Percentiles rank a stretch among this genome's conserved stretches.
These are phyloP conservation scores for Yamadazyma sp. DNA, from an alignment of 1,139 yeast species.

Conservation along the genomic window DNA sequence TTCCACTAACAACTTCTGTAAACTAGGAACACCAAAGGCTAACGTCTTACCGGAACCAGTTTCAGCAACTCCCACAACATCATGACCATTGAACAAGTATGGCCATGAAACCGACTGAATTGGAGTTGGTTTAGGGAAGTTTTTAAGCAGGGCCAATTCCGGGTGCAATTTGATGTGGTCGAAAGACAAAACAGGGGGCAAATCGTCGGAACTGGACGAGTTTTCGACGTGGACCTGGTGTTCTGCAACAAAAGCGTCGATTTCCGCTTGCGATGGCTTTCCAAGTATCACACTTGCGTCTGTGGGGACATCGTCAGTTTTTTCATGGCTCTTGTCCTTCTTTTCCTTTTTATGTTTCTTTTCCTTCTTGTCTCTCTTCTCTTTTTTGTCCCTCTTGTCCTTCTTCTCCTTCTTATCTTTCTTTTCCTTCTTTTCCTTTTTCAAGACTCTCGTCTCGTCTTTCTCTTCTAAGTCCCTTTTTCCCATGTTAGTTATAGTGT, in stretches of 20 bases:
- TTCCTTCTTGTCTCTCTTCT: slow-evolving; percentile 47
- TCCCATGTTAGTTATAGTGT: slow-evolving; percentile 15
- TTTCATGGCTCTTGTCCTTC: slow-evolving; percentile 21
- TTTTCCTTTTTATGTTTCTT: slow-evolving; percentile 34
- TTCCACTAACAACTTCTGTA: slow-evolving; percentile 57
- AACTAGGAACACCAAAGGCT: slow-evolving; percentile 98
- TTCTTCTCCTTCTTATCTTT: slow-evolving; percentile 24
- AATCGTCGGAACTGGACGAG: slow-evolving; percentile 24
- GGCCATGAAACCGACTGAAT: slow-evolving; percentile 99
- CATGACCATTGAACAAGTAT: slow-evolving; percentile 72
- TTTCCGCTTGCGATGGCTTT: slow-evolving; percentile 48
- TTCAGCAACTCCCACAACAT: slow-evolving; percentile 96
- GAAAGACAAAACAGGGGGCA: slow-evolving; percentile 75
- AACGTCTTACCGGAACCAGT: slow-evolving; percentile 98
- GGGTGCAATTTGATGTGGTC: slow-evolving; percentile 56
- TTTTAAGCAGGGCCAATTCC: slow-evolving; percentile 56
- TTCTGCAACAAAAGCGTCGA: slow-evolving; percentile 60
- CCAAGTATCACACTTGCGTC: slow-evolving; percentile 15
- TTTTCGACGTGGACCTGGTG: slow-evolving; percentile 85
- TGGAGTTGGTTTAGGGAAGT: slow-evolving; percentile 90
- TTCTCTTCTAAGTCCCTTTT: slow-evolving; percentile 26
- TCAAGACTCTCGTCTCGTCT: slow-evolving; percentile 17
- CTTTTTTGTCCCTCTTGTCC: slow-evolving; percentile 44
- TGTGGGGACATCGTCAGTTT: slow-evolving; percentile 22
- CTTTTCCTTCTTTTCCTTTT: slow-evolving; percentile 28